Evolutionary conservation across 2,329 filamentous ascomycete genomes (phyloP).

Genomic region (Aureobasidium lini): DNA sequence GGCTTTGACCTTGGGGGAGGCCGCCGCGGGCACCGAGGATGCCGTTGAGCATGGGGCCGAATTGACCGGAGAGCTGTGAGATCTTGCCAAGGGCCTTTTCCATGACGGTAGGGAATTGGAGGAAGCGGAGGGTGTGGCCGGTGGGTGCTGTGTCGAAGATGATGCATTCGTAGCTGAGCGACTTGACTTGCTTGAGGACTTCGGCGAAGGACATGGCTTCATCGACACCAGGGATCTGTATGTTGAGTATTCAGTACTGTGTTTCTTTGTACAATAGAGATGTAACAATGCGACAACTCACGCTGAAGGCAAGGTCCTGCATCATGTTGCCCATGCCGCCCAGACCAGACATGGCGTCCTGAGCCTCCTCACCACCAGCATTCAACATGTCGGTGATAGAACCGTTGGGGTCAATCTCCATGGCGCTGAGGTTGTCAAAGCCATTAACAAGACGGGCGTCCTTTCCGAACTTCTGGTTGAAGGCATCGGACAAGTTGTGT

Average conservation of each 20-base stretch:
- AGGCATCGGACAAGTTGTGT: slow-evolving; percentile 95
- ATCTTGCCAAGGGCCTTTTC: slow-evolving; percentile 98
- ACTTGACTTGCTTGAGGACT: slow-evolving; percentile 98
- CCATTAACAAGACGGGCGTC: slow-evolving; percentile 88
- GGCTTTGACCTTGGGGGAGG: slow-evolving; percentile 84
- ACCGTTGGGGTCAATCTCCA: slow-evolving; percentile 98
- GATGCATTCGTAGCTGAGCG: slow-evolving; percentile 96
- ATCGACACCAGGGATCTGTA: slow-evolving; percentile 90
- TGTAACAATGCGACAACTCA: slow-evolving; percentile 36
- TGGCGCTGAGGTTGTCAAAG: slow-evolving; percentile 88
- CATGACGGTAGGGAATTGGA: slow-evolving; percentile 95
- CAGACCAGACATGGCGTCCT: slow-evolving; percentile 62
- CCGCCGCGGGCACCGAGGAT: slow-evolving; percentile 72
- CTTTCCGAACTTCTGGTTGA: slow-evolving; percentile 98
- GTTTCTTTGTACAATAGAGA: neutral
- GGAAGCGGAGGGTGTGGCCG: slow-evolving; percentile 94
- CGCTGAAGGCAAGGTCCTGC: slow-evolving; percentile 94
- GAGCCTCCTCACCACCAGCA: slow-evolving; percentile 62
- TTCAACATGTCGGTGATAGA: slow-evolving; percentile 92
- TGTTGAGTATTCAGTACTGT: neutral
- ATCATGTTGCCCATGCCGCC: slow-evolving; percentile 85
- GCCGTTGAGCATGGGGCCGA: slow-evolving; percentile 90
- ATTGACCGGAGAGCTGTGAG: slow-evolving; percentile 86
- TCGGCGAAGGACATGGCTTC: slow-evolving; percentile 99
- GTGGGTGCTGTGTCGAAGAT: slow-evolving; percentile 98